Conservation (phyloP, 441 rosid species). For the Melastoma candidum region DNA sequence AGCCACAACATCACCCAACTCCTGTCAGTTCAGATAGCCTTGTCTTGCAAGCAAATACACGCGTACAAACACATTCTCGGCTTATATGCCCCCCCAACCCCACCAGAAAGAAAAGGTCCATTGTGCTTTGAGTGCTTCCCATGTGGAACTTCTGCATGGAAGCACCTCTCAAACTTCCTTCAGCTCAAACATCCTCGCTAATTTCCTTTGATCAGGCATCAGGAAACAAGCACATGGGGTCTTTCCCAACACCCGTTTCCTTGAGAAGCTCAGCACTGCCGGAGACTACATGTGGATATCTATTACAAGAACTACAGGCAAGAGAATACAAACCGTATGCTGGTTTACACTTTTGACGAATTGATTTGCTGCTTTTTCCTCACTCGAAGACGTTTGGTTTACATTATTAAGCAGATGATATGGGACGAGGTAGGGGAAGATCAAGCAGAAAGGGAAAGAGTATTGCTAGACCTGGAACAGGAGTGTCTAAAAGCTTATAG, state of each 20-base stretch:
- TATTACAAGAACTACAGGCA: conserved; percentile 91
- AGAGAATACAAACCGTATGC: conserved; percentile 10
- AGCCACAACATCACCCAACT: conserved; percentile 60
- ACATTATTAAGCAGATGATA: conserved; percentile 52
- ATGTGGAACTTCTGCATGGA: no score
- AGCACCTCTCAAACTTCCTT: no score
- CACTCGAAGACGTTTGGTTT: not conserved
- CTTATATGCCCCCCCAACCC: no score
- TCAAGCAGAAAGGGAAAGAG: conserved; percentile 69
- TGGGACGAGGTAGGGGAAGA: conserved; percentile 99
- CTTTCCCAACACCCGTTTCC: conserved; percentile 49
- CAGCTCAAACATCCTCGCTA: no score
- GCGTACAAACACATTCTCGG: conserved; percentile 11
- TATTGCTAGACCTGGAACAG: conserved; percentile 76
- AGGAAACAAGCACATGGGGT: conserved; percentile 41
- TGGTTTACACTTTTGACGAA: not conserved
- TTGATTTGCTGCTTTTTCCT: conserved; percentile 9
- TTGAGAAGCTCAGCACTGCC: conserved; percentile 58
- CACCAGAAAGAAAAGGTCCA: no score
- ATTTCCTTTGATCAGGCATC: no score
- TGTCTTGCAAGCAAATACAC: conserved; percentile 78
- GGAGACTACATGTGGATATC: conserved; percentile 86
- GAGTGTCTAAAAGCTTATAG: conserved; percentile 89
- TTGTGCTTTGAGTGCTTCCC: no score
- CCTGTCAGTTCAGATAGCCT: conserved; percentile 27